A percentile compares a stretch with the other conserved stretches of the same genome.
phyloP scores from a whole-genome alignment of 129 eudicot genomes.

The Oenanthe sinensis region DNA sequence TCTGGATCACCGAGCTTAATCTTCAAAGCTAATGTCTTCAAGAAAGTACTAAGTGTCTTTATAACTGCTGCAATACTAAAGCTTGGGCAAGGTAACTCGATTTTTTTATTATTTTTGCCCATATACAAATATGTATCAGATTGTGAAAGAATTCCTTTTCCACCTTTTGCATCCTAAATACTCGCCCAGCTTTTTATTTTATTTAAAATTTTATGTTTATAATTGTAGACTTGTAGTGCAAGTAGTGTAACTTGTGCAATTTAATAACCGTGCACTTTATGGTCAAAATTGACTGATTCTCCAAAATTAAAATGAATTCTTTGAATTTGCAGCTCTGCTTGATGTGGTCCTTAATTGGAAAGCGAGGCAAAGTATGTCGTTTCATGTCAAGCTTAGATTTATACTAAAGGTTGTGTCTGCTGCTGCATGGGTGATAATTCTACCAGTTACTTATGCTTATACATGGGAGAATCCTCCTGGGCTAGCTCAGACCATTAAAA shows the following conservation, averaged over 20 bases:
- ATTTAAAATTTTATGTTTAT: background rate
- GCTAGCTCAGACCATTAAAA: conserved; percentile 75
- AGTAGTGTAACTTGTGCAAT: background rate
- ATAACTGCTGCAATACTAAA: conserved; percentile 89
- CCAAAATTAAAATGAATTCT: background rate
- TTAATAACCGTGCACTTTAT: background rate
- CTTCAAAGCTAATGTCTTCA: conserved; percentile 50
- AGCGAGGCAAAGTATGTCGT: conserved; percentile 84
- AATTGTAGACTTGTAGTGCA: background rate
- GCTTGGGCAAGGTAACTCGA: conserved; percentile 72
- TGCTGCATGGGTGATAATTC: conserved; percentile 88
- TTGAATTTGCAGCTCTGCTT: conserved; percentile 56
- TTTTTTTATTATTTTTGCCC: background rate
- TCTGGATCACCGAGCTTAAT: conserved; percentile 52
- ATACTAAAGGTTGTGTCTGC: conserved; percentile 81
- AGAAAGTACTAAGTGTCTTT: conserved; percentile 77
- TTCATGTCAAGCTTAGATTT: conserved; percentile 77
- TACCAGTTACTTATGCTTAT: conserved; percentile 94
- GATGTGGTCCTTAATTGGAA: conserved; percentile 85
- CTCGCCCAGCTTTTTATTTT: background rate
- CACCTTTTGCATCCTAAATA: background rate
- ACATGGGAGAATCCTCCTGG: conserved; percentile 75
- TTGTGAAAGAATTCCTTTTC: background rate
- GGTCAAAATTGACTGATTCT: background rate
- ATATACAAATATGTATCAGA: background rate